A percentile compares a stretch with the other conserved stretches of the same genome.
phyloP scores from a whole-genome alignment of 805 yeast genomes.

The Candida verbasci region DNA sequence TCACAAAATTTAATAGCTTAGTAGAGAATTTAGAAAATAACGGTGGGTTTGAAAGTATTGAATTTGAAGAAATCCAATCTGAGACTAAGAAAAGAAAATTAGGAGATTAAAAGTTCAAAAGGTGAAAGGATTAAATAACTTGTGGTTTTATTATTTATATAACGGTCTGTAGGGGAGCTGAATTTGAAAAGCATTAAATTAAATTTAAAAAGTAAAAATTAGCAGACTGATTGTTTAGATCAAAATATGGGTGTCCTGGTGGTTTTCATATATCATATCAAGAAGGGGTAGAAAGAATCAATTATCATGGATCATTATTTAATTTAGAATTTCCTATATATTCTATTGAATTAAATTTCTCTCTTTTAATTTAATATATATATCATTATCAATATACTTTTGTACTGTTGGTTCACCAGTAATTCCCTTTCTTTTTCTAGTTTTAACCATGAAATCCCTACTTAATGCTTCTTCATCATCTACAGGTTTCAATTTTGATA shows the following conservation, averaged over 20 bases:
- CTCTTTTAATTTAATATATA: conserved; percentile 50
- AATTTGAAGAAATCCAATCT: not conserved
- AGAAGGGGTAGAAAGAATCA: not conserved
- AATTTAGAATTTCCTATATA: conserved; percentile 5
- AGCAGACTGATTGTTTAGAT: too few relatives aligned
- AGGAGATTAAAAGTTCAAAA: conserved; percentile 1
- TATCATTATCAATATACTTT: conserved; percentile 61
- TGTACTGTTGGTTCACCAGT: conserved; percentile 65
- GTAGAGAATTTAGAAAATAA: conserved; percentile 6
- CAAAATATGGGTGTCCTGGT: too few relatives aligned
- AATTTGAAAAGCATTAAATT: too few relatives aligned
- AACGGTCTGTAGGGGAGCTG: too few relatives aligned
- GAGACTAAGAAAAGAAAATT: conserved; percentile 6
- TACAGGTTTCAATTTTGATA: conserved; percentile 76
- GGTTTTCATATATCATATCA: too few relatives aligned
- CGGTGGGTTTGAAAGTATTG: conserved; percentile 6
- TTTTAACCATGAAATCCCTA: conserved; percentile 84
- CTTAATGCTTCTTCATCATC: conserved; percentile 61
- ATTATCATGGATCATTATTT: conserved; percentile 1
- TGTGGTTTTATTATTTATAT: too few relatives aligned
- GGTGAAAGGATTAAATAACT: too few relatives aligned
- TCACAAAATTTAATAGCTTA: conserved; percentile 21
- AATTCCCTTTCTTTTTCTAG: conserved; percentile 84
- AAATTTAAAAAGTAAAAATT: too few relatives aligned
- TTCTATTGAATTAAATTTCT: conserved; percentile 34